Conservation (phyloP, 2,329 filamentous ascomycete genomes). For the Nannizziopsis barbatae region DNA sequence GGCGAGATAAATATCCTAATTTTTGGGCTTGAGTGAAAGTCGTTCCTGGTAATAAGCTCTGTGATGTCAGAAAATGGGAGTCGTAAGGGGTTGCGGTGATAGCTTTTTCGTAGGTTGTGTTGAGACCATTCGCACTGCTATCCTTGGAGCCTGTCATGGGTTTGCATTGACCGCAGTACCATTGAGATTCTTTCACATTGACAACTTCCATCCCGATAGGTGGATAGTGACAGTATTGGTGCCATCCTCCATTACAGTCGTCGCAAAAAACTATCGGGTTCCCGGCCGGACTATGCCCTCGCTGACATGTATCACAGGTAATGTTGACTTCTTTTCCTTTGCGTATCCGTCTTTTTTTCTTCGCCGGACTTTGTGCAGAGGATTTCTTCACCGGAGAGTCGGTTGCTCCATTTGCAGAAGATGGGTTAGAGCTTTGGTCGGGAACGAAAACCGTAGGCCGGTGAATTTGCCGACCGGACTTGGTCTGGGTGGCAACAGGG, state of each 20-base stretch:
- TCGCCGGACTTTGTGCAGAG: conserved; percentile 34
- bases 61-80: conserved; percentile 16
- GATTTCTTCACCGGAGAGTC: conserved; percentile 11
- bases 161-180: conserved; percentile 57
- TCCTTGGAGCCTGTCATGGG: conserved; percentile 17
- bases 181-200: conserved; percentile 54
- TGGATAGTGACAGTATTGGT: conserved; percentile 71
- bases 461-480: conserved; percentile 62
- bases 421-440: conserved; percentile 14
- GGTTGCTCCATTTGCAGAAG: conserved; percentile 9
- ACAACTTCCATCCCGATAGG: conserved; percentile 60
- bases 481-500: conserved; percentile 54
- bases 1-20: conserved; percentile 50
- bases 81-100: conserved; percentile 21
- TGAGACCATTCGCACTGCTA: not conserved
- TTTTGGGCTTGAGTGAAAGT: conserved; percentile 38
- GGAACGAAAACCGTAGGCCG: conserved; percentile 51
- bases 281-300: conserved; percentile 57
- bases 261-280: conserved; percentile 83
- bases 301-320: conserved; percentile 60
- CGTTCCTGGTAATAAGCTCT: conserved; percentile 22
- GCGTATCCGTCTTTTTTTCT: conserved; percentile 47
- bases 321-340: conserved; percentile 33
- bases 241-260: conserved; percentile 67
- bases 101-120: not conserved